phyloP scores from a whole-genome alignment of 192 early-diverging fungal species.

The Coemansia asiatica region DNA sequence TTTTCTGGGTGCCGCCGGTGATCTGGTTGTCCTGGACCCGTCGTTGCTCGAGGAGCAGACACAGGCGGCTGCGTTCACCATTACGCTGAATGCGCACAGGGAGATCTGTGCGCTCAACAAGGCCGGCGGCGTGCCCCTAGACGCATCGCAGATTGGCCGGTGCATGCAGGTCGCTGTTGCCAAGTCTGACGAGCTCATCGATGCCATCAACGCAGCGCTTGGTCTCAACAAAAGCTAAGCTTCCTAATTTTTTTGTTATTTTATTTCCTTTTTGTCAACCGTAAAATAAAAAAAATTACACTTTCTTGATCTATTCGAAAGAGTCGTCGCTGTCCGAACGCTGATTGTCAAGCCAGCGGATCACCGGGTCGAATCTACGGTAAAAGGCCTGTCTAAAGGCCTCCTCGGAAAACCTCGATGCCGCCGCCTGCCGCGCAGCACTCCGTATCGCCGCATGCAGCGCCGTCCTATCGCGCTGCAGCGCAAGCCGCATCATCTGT shows the following conservation, averaged over 20 bases:
- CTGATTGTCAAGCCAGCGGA: constrained; percentile 49
- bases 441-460: constrained; percentile 53
- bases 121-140: constrained; percentile 83
- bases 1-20: constrained; percentile 76
- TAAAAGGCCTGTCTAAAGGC: constrained; percentile 54
- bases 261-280: neutral
- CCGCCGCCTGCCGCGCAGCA: constrained; percentile 64
- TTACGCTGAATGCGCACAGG: constrained; percentile 87
- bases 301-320: constrained; percentile 7
- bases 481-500: constrained; percentile 27
- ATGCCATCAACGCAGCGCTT: constrained; percentile 75
- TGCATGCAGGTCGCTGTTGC: constrained; percentile 81
- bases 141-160: constrained; percentile 68
- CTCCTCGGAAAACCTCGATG: constrained; percentile 70
- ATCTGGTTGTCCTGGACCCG: constrained; percentile 79
- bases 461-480: constrained; percentile 55
- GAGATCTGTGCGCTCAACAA: constrained; percentile 93
- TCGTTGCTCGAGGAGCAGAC: constrained; percentile 84
- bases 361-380: constrained; percentile 35
- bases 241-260: too few species aligned
- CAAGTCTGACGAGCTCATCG: constrained; percentile 64
- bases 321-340: constrained; percentile 19
- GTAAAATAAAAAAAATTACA: neutral
- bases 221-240: neutral
- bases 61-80: constrained; percentile 77